Percentiles rank a stretch among this genome's conserved stretches.
Conservation (phyloP, 805 yeast genomes). For the Isabelozyma pseudorhagii region DNA sequence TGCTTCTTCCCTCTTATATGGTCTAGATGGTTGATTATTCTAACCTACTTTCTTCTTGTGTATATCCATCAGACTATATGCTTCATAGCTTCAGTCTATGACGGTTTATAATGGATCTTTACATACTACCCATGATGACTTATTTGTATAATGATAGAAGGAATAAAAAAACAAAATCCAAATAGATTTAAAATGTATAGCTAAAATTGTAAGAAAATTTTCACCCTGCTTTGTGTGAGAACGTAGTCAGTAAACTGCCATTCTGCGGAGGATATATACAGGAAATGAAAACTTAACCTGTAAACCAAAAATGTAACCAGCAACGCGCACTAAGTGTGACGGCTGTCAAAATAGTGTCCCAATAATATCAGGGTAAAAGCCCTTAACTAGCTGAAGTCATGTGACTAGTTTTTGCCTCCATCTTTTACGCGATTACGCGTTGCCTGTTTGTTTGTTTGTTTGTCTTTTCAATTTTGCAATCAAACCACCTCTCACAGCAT, state of each 20-base stretch:
- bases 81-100: neutral
- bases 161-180: conserved; percentile 11
- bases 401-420: neutral
- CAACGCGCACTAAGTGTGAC: neutral
- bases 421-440: neutral
- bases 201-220: conserved; percentile 12
- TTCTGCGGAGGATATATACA: neutral
- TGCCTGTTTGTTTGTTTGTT: neutral
- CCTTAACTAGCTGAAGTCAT: neutral
- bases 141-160: conserved; percentile 21
- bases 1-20: neutral
- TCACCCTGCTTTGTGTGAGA: conserved; percentile 4
- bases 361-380: neutral
- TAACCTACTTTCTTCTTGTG: neutral
- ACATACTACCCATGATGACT: conserved; percentile 76
- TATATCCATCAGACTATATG: neutral
- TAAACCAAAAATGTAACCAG: neutral
- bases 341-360: neutral
- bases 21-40: neutral
- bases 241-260: neutral
- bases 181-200: conserved; percentile 9
- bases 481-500: neutral
- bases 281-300: neutral
- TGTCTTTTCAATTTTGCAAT: neutral
- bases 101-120: conserved; percentile 15